Base-by-base conservation (phyloP, 164 flowering plant genomes). In the Houttuynia cordata region DNA sequence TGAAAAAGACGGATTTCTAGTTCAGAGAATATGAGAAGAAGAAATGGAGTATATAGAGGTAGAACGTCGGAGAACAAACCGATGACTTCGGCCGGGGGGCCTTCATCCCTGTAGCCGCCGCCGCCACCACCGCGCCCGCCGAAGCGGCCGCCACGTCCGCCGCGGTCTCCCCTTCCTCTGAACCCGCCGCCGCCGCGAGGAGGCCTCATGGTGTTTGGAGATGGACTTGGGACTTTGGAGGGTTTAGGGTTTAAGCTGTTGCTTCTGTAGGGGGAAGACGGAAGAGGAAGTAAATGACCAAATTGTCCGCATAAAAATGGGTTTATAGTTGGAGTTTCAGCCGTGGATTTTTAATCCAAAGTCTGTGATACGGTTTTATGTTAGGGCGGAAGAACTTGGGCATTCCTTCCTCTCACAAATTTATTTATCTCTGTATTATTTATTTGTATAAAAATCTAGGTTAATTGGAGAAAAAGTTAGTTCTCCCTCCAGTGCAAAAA, bases 61-160 rank as follows among this genome's bases (percentile, higher is more conserved):
- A 61, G 59, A 47, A 7, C 34, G 17, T 20, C 40, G 34, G 50
- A 40, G 65, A 68, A 77, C 9, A 4, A n/a, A 88, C 96, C 92
- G 3, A 84, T 71, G 42, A 88, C 93, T 83, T 86, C 88, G 1
- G 72, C 52, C 7, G 96, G 96, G 55, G 93, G 96, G 4, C 91
- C 93, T 62, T 88, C 96, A 59, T 88, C 91, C 55, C 87, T 84
- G 55, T 67, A 78, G 6, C 79, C 62, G 17, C 82, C 73, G 23
- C 76, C 64, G 21, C 82, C 65, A 5, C 79, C 66, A 0, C 82
- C 80, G 3, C 74, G 53, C 10, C 76, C 64, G 23, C 78, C 72
- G 51, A 80, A 78, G 24, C 90, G 80, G 12, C 80, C 80, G n/a
- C 76, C 68, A 7, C 81, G 63, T 52, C 78, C 73, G 0, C 86